These are phyloP conservation scores for Capniomyces stellatus DNA, from an alignment of 371 early-diverging fungal genomes.

Conservation along the genomic window DNA sequence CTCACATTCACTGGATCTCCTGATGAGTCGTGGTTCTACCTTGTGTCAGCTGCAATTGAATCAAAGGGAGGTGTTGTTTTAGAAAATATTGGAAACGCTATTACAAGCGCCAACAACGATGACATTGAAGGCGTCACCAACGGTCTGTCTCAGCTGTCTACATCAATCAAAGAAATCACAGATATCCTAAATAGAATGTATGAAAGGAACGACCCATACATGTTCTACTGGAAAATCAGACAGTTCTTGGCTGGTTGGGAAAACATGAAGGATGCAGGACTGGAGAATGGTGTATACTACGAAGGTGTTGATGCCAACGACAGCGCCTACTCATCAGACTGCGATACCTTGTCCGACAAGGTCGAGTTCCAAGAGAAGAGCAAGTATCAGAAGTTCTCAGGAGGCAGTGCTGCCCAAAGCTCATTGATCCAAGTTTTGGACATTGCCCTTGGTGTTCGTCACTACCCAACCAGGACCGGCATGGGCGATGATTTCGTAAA, in stretches of 20 bases:
- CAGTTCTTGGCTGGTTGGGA: constrained; percentile 88
- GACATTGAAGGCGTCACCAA: constrained; percentile 27
- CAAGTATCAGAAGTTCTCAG: constrained; percentile 58
- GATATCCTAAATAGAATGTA: constrained; percentile 62
- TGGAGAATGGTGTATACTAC: constrained; percentile 43
- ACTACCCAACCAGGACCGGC: constrained; percentile 44
- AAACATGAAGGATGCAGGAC: constrained; percentile 65
- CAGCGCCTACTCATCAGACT: constrained; percentile 26
- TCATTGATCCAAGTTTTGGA: constrained; percentile 84
- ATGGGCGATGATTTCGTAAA: constrained; percentile 5
- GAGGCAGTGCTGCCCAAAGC: constrained; percentile 90
- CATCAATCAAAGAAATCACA: constrained; percentile 39
- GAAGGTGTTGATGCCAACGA: constrained; percentile 65
- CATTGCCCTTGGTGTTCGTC: constrained; percentile 77
- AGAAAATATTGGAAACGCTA: constrained; percentile 34
- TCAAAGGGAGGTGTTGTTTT: constrained; percentile 66
- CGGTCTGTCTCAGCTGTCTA: constrained; percentile 34
- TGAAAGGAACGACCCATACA: constrained; percentile 84
- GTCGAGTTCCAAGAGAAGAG: constrained; percentile 21
- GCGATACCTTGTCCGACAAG: constrained; percentile 34
- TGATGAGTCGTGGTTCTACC: constrained; percentile 95
- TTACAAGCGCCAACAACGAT: constrained; percentile 31
- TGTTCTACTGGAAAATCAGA: constrained; percentile 88
- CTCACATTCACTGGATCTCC: constrained; percentile 72
- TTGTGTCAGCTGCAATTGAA: constrained; percentile 80